Evolutionary conservation across 116 monocot species (phyloP), one percentile per base, ranked within the genome.

Genomic region (Zostera marina): DNA sequence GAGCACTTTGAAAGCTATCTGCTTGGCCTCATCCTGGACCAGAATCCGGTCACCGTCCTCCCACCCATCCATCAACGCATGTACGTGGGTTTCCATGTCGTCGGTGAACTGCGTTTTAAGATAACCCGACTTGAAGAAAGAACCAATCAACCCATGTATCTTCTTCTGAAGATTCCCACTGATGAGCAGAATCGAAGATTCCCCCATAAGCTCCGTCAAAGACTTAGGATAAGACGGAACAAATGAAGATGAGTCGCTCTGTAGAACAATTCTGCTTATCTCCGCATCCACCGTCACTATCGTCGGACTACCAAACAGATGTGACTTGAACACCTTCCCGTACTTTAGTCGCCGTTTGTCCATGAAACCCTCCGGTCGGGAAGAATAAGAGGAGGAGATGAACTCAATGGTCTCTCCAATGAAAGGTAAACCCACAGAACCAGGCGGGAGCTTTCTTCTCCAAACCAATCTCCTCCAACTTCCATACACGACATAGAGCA

Each of bases 1-100:
- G 44, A 87, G 76, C 22, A 84, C 79, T 61, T 93, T 78, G 65
- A 93, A 93, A 44, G 84, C 78, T 66, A 92, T 80, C 86, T 92
- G 73, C 11, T 82, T 86, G 66, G 83, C 65, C 42, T 69, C 73
- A 21, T 80, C 70, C 66, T 92, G 92, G 69, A 92, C 63, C 71
- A 61, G 47, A 49, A 92, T 57, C 55, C 77, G 68, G 26, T 77
- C 58, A 8, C 47, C 80, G 42, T 78, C 76, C 39, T 46, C 45
- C 92, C 92, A 83, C 11, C 24, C 12, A 26, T 12, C 49, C 80
- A 92, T 80, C 22, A 74, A 54, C 4, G 39, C 16, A 3, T 16
- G 10, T 2, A 80, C 70, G 72, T 75, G 70, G 39, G 52, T 52
- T 44, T 72, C 70, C 71, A 91, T 75, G 74, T 85, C 85, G 40